Evolutionary conservation across 140 eudicot genomes (phyloP).

Genomic region (Cichorium intybus): DNA sequence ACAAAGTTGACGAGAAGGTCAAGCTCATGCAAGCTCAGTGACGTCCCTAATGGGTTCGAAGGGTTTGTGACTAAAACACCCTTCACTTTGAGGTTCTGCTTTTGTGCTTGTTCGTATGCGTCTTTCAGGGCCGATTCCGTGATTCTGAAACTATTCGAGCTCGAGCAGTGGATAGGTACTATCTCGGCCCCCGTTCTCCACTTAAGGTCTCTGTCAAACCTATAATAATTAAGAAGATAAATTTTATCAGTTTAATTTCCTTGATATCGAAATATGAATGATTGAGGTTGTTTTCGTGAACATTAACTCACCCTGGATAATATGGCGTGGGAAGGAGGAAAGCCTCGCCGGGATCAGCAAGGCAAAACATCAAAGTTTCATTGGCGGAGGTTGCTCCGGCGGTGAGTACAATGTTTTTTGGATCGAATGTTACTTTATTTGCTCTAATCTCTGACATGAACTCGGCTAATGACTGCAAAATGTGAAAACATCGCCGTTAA

Average conservation of each 20-base stretch:
- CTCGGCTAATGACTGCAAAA: slow-evolving; percentile 41
- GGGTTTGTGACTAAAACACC: slow-evolving; percentile 65
- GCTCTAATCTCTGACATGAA: slow-evolving; percentile 53
- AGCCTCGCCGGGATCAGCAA: slow-evolving; percentile 59
- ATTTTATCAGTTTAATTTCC: slow-evolving; percentile 2
- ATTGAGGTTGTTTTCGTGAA: background rate
- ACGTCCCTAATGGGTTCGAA: slow-evolving; percentile 58
- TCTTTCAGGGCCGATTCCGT: slow-evolving; percentile 41
- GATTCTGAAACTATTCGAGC: slow-evolving; percentile 45
- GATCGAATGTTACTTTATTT: slow-evolving; percentile 37
- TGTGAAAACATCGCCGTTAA: background rate
- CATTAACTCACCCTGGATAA: slow-evolving; percentile 51
- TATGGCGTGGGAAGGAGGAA: slow-evolving; percentile 60
- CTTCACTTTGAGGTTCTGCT: slow-evolving; percentile 48
- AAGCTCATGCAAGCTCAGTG: slow-evolving; percentile 37
- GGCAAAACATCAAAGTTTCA: slow-evolving; percentile 49
- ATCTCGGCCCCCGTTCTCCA: slow-evolving; percentile 63
- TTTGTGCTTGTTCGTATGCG: slow-evolving; percentile 48
- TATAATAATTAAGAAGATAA: background rate
- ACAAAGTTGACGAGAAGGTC: slow-evolving; percentile 39
- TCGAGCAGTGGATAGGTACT: slow-evolving; percentile 49
- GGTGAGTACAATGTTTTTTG: slow-evolving; percentile 47
- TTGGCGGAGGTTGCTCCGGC: slow-evolving; percentile 71
- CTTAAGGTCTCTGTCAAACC: slow-evolving; percentile 57
- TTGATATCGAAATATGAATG: background rate